These are phyloP conservation scores for Hypomontagnella submonticulosa DNA, from an alignment of 495 filamentous ascomycete species.

Conservation along the genomic window DNA sequence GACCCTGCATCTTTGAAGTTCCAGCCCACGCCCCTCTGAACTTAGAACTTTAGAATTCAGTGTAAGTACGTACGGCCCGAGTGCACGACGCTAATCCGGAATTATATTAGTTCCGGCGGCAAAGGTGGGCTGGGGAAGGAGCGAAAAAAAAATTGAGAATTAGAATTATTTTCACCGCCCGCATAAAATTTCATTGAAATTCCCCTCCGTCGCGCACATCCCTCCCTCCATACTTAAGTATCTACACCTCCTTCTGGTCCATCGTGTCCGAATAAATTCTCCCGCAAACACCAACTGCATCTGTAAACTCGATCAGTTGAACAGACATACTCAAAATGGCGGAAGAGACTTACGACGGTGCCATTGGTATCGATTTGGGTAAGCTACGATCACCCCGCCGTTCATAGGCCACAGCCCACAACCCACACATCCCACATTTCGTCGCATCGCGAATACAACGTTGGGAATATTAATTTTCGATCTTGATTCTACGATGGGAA, in stretches of 20 bases:
- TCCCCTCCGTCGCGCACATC: slow-evolving; percentile 27
- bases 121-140: slow-evolving; percentile 24
- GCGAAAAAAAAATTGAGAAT: slow-evolving; percentile 40
- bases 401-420: background rate
- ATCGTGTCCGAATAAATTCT: slow-evolving; percentile 26
- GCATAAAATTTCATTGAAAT: slow-evolving; percentile 42
- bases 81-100: slow-evolving; percentile 27
- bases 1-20: slow-evolving; percentile 25
- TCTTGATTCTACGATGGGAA: slow-evolving; percentile 21
- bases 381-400: slow-evolving; percentile 51
- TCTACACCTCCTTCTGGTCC: slow-evolving; percentile 16
- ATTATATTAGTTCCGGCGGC: slow-evolving; percentile 35
- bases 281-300: slow-evolving; percentile 16
- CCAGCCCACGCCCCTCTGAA: background rate
- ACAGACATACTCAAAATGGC: slow-evolving; percentile 68
- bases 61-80: slow-evolving; percentile 17
- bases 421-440: slow-evolving; percentile 6
- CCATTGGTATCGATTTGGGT: slow-evolving; percentile 99
- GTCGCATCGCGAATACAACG: slow-evolving; percentile 26
- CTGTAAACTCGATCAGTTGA: slow-evolving; percentile 31
- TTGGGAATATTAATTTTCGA: slow-evolving; percentile 25
- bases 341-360: slow-evolving; percentile 98
- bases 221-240: slow-evolving; percentile 34
- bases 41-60: too few relatives aligned
- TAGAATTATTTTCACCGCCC: slow-evolving; percentile 40